A percentile compares a stretch with the other conserved stretches of the same genome.
These are phyloP conservation scores for Larix kaempferi DNA, from an alignment of 75 land plant genomes.

Conservation along the genomic window DNA sequence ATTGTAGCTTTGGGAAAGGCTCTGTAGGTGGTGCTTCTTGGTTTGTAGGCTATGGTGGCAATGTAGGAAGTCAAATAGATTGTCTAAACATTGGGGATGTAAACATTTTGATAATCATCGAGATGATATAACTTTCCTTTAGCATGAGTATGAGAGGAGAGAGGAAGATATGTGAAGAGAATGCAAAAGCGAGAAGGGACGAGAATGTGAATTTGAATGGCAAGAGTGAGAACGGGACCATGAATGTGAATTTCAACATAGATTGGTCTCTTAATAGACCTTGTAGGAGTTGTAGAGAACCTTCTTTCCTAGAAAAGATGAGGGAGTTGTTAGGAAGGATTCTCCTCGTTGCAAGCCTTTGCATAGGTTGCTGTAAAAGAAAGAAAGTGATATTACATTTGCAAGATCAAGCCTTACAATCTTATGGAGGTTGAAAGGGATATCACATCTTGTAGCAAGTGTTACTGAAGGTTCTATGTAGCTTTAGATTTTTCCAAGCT, in stretches of 20 bases:
- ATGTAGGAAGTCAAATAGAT: constrained; percentile 40
- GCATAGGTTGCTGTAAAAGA: constrained; percentile 90
- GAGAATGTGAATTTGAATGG: constrained; percentile 29
- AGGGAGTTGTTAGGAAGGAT: constrained; percentile 36
- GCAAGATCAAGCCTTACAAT: constrained; percentile 78
- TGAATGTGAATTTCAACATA: constrained; percentile 37
- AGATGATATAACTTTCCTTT: constrained; percentile 59
- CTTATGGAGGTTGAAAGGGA: constrained; percentile 77
- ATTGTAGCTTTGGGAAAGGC: constrained; percentile 67
- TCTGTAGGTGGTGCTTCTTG: constrained; percentile 33
- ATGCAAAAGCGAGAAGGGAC: constrained; percentile 43
- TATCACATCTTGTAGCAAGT: constrained; percentile 67
- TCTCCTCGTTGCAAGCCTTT: constrained; percentile 71
- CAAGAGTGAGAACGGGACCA: constrained; percentile 35
- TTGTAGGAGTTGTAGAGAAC: constrained; percentile 51
- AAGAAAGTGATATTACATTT: constrained; percentile 87
- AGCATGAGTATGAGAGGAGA: constrained; percentile 48
- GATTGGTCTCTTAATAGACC: constrained; percentile 38
- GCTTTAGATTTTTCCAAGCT: constrained; percentile 91
- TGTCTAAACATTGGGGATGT: constrained; percentile 38
- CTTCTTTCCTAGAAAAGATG: constrained; percentile 59
- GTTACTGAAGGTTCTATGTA: constrained; percentile 76
- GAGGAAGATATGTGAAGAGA: constrained; percentile 81
- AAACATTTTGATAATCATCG: constrained; percentile 56
- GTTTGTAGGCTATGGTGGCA: constrained; percentile 43